Base-by-base conservation (phyloP, 2,329 filamentous ascomycete species). In the Cladosporium sp. region DNA sequence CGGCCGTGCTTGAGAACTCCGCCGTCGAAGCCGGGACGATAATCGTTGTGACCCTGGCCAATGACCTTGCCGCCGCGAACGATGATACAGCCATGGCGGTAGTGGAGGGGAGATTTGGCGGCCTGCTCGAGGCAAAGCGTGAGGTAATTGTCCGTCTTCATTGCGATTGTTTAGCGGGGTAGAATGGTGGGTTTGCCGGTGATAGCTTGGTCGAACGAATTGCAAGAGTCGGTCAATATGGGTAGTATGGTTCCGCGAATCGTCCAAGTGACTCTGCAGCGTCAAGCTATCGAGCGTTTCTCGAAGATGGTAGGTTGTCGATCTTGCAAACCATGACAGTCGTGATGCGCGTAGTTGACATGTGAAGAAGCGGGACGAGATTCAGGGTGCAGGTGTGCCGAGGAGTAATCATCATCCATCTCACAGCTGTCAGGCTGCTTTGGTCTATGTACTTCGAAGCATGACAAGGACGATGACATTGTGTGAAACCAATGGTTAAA, bases 41-140 rank as follows among this genome's bases (percentile, higher is more conserved):
- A 72, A 60, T 75, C 73, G 59, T 79, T 79, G 68, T 72, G 76
- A 46, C 75, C 76, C 50, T 73, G 70, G 10, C 77, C 76, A 55
- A 80, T 74, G 58, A 79, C 70, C 59, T 79, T 80, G 48, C 76
- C 76, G 49, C 75, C 76, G 54, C 75, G 75, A 51, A 78, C 74
- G 54, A 78, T 67, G 58, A 79, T 72, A 43, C 71, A 70, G 28
- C 76, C 76, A 63, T 79, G 77, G 54, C 74, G 74, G 56, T 75
- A 74, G 63, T 70, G 72, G 22, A 80, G 73, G 28, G 75, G 72
- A 11, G 74, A 78, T 44, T 71, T 69, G 28, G 72, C 63, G 46
- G 77, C 77, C 69, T 79, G 74, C 66, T 76, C 72, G 45, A 79
- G 70, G 68, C 76, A 79, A 22, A 77, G 69, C 54, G 68, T 73